These are phyloP conservation scores for Rhinocladiella mackenziei DNA, from an alignment of 2,329 filamentous ascomycete species.

Conservation along the genomic window DNA sequence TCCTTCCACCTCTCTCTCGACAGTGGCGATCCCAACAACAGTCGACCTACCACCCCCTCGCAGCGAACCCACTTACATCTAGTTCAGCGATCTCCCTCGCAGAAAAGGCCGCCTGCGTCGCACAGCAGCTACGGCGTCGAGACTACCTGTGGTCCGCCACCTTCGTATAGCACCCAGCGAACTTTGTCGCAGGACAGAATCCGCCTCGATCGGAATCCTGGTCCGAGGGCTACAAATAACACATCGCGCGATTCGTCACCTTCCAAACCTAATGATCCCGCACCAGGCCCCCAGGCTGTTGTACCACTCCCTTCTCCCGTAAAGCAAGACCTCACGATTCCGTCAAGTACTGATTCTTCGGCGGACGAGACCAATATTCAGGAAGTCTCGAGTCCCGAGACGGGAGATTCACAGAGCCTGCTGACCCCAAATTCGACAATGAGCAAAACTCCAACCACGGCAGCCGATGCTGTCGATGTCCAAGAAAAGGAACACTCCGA, in stretches of 20 bases:
- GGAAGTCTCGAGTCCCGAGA: conserved; percentile 19
- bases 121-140: conserved; percentile 50
- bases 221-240: conserved; percentile 7
- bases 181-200: conserved; percentile 36
- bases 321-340: conserved; percentile 6
- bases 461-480: conserved; percentile 30
- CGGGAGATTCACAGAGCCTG: conserved; percentile 20
- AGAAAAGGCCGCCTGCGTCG: conserved; percentile 43
- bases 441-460: conserved; percentile 24
- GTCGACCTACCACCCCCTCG: conserved; percentile 13
- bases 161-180: conserved; percentile 48
- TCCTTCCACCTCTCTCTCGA: conserved; percentile 17
- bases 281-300: conserved; percentile 1
- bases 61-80: conserved; percentile 18
- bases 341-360: conserved; percentile 13
- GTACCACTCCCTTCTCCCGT: conserved; percentile 6
- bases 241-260: conserved; percentile 11
- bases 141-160: conserved; percentile 48
- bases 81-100: conserved; percentile 19
- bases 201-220: conserved; percentile 20
- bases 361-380: conserved; percentile 11
- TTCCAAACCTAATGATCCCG: conserved; percentile 12
- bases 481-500: conserved; percentile 33
- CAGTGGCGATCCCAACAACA: conserved; percentile 9
- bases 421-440: conserved; percentile 13